Conservation (phyloP, 164 flowering plant genomes). For the Tetrastigma voinierianum region DNA sequence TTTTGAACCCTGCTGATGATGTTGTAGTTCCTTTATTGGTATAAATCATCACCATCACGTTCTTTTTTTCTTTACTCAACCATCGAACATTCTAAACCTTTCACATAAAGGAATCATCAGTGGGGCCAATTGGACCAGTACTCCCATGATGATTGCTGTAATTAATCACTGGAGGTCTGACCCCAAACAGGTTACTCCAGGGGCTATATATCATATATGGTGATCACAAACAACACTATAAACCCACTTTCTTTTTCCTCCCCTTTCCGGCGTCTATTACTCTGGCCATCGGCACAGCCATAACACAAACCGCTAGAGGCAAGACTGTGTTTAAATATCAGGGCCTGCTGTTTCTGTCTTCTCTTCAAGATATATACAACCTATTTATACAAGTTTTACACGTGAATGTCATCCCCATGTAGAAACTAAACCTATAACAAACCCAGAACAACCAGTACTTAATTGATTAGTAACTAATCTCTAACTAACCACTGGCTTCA, state of each 20-base stretch:
- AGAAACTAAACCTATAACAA: too few species aligned
- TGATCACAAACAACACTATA: constrained; percentile 42
- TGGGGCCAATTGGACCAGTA: constrained; percentile 36
- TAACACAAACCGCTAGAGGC: constrained; percentile 43
- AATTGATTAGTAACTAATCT: too few species aligned
- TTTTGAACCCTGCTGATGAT: too few species aligned
- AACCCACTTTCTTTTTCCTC: constrained; percentile 33
- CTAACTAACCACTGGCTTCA: too few species aligned
- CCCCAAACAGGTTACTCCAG: constrained; percentile 52
- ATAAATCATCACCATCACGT: too few species aligned
- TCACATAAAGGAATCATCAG: constrained; percentile 38
- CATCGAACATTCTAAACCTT: constrained; percentile 12
- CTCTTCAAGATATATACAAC: too few species aligned
- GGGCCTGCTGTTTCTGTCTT: too few species aligned
- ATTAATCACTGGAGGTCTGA: constrained; percentile 7
- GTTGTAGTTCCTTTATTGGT: too few species aligned
- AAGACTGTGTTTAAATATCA: constrained; percentile 52
- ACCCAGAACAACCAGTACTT: too few species aligned
- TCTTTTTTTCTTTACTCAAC: constrained; percentile 25
- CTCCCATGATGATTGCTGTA: constrained; percentile 26
- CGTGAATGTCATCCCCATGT: too few species aligned
- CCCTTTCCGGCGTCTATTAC: constrained; percentile 5
- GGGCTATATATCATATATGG: too few species aligned
- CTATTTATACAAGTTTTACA: too few species aligned
- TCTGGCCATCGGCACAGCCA: constrained; percentile 43